phyloP scores from a whole-genome alignment of 2,329 filamentous ascomycete species.

The Penicillium sp. region DNA sequence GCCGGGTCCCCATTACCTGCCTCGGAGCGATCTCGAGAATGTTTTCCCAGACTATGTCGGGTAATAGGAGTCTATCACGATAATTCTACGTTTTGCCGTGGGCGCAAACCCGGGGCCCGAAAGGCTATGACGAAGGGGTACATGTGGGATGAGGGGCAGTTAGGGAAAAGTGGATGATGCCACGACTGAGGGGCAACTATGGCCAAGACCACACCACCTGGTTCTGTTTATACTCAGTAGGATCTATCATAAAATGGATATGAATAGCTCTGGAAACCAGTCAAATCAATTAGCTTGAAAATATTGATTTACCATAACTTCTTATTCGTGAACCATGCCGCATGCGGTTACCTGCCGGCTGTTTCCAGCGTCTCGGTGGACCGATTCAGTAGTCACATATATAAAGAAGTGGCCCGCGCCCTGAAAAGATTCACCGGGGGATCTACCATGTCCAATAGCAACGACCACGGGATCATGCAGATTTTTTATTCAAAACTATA shows the following conservation, averaged over 20 bases:
- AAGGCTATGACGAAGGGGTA: constrained; percentile 4
- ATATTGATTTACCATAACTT: background rate
- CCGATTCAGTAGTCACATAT: background rate
- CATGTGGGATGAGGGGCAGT: background rate
- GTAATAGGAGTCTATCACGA: constrained; percentile 11
- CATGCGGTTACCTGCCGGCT: constrained; percentile 2
- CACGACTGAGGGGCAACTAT: constrained; percentile 16
- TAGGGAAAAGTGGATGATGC: constrained; percentile 16
- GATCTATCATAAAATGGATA: background rate
- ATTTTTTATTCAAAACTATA: constrained; percentile 5
- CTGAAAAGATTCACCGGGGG: constrained; percentile 24
- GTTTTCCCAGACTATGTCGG: constrained; percentile 24
- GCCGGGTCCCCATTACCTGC: constrained; percentile 22
- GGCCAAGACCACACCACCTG: background rate
- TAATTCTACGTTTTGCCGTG: constrained; percentile 9
- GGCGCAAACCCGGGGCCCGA: background rate
- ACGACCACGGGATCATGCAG: constrained; percentile 12
- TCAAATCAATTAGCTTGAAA: background rate
- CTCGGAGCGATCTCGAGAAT: constrained; percentile 29
- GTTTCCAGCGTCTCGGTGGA: constrained; percentile 2
- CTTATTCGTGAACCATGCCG: background rate
- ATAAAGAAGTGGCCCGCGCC: constrained; percentile 11
- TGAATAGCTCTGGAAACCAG: background rate
- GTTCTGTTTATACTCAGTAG: constrained; percentile 6
- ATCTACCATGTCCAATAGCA: background rate